Evolutionary conservation across 192 early-diverging fungal genomes (phyloP).

Genomic region (Kappamyces sp.): DNA sequence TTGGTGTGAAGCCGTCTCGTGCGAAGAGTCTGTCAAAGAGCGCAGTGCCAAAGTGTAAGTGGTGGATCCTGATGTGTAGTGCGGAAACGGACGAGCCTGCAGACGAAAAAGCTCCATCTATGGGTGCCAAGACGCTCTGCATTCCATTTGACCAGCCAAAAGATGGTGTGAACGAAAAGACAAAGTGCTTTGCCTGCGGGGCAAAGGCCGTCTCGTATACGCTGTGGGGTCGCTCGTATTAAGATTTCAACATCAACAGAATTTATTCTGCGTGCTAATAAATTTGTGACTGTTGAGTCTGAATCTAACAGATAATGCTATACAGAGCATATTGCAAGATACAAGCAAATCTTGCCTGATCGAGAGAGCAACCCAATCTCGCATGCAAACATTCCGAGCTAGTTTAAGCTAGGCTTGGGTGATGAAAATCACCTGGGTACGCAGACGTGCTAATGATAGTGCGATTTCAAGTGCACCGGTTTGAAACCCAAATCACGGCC

Average conservation of each 20-base stretch:
- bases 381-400: not conserved
- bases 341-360: not conserved
- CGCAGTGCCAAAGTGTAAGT: constrained; percentile 67
- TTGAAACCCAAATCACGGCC: not conserved
- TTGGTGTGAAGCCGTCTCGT: constrained; percentile 88
- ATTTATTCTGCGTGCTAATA: not conserved
- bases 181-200: constrained; percentile 75
- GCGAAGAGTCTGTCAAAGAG: constrained; percentile 97
- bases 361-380: constrained; percentile 7
- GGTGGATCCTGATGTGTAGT: constrained; percentile 9
- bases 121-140: constrained; percentile 99
- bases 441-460: no score
- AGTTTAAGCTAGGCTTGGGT: not conserved
- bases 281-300: not conserved
- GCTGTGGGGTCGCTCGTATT: constrained; percentile 54
- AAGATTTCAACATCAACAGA: constrained; percentile 4
- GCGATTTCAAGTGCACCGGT: no score
- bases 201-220: constrained; percentile 46
- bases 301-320: not conserved
- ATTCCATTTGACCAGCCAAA: constrained; percentile 91
- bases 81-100: constrained; percentile 57
- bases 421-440: no score
- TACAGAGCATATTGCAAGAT: not conserved
- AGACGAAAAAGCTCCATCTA: constrained; percentile 96
- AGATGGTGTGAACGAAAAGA: constrained; percentile 59